Conservation (phyloP, 176 grass and related monocot species). For the Hordeum vulgare region MorexV3_pseudomolecules_assembly NC_058523.1:555374527-555375026, state of each 20-base stretch:
- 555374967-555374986: not conserved
- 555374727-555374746: not conserved
- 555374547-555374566: slow-evolving; percentile 75
- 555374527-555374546: slow-evolving; percentile 68
- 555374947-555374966: not conserved
- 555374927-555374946: not conserved
- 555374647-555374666: not conserved
- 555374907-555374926: not conserved
- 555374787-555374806: slow-evolving; percentile 47
- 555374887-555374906: not conserved
- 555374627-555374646: slow-evolving; percentile 68
- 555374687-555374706: not conserved
- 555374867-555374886: not conserved
- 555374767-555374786: slow-evolving; percentile 68
- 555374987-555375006: not conserved
- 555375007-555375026: not conserved
- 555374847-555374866: not conserved
- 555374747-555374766: slow-evolving; percentile 95
- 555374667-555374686: not conserved
- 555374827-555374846: not conserved
- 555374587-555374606: slow-evolving; percentile 97
- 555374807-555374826: slow-evolving; percentile 54
- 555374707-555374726: not conserved
- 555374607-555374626: slow-evolving; percentile 82
- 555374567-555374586: slow-evolving; percentile 89